Evolutionary conservation across 225 moss, liverwort and hornwort genomes (phyloP).

Genomic region (Physcomitrellopsis africana): DNA sequence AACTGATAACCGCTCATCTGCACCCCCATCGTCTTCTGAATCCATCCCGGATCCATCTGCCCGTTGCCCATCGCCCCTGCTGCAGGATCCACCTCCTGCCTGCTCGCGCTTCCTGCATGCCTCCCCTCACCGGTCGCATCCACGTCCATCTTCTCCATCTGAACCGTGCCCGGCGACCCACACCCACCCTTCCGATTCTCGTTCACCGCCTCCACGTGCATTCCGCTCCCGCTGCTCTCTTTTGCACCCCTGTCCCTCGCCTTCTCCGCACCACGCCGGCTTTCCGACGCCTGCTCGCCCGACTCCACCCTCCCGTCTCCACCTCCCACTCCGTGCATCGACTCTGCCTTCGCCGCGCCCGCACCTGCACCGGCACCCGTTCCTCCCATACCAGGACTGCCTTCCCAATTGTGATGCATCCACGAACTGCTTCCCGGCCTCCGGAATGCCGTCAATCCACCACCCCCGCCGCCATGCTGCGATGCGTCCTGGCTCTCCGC

Average conservation of each 20-base stretch:
- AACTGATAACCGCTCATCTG: constrained; percentile 46
- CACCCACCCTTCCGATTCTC: constrained; percentile 37
- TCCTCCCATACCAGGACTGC: constrained; percentile 24
- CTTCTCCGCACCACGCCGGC: constrained; percentile 52
- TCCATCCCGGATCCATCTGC: no score
- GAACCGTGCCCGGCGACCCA: constrained; percentile 40
- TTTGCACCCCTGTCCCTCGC: constrained; percentile 46
- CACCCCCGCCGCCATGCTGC: constrained; percentile 19
- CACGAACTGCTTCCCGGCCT: constrained; percentile 60
- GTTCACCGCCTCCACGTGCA: constrained; percentile 38
- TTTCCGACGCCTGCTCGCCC: constrained; percentile 52
- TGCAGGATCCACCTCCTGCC: no score
- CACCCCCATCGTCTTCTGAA: no score
- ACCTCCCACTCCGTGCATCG: constrained; percentile 28
- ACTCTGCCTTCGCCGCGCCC: constrained; percentile 25
- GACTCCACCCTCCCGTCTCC: constrained; percentile 40
- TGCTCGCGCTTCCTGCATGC: background rate
- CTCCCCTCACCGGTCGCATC: constrained; percentile 35
- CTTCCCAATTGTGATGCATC: constrained; percentile 54
- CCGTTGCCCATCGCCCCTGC: no score
- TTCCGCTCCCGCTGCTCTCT: constrained; percentile 40
- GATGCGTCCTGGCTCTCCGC: constrained; percentile 71
- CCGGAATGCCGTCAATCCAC: constrained; percentile 53
- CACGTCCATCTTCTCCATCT: constrained; percentile 46
- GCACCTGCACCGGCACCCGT: constrained; percentile 18